Base-by-base conservation (phyloP, 2,329 filamentous ascomycete genomes). In the Hymenoscyphus occultus region DNA sequence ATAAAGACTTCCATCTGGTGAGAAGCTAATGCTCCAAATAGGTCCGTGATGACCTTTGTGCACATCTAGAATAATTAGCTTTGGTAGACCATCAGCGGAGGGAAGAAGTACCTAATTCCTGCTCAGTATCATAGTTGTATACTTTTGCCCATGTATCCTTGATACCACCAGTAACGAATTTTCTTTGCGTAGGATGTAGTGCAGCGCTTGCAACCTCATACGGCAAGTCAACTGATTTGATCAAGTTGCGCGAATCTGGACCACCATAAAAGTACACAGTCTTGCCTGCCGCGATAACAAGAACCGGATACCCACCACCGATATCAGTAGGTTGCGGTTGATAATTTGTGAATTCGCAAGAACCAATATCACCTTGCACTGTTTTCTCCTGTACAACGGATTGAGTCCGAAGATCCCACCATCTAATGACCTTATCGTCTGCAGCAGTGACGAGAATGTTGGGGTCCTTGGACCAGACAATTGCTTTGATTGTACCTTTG, bases 21-120 rank as follows among this genome's bases (percentile, higher is more conserved):
- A 95, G 78, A 97, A 99, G 64, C 90, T 90, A 66, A 96, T 88
- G 5, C 93, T 97, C 95, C 95, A 99, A 68, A 99, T 95, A 1
- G 94, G 94, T 1, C 95, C 95, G 74, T 99, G 95, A 72, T 99
- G 95, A 31, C 95, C 95, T 79, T 97, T 97, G 80, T 96, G 92
- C 13, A 94, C 90, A 76, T 98, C 95, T 90, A 67, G 56, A 61
- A 54, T 12, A 31, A 63, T 74, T 68, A 73, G 71, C 48, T 2
- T 61, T 56, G 32, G 58, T 32, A 32, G 32, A 39, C 54, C 31
- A 63, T 16, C 22, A 32, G 62, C 3, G 19, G 3, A 19, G 7
- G 7, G 5, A 32, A 48, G 68, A 78, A 83, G 66, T 80, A 90
- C 87, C 87, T 56, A 97, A 80, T 77, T 97, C 93, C 70, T 85